phyloP scores from a whole-genome alignment of 2,329 filamentous ascomycete genomes.

The Ascochyta pisi region DNA sequence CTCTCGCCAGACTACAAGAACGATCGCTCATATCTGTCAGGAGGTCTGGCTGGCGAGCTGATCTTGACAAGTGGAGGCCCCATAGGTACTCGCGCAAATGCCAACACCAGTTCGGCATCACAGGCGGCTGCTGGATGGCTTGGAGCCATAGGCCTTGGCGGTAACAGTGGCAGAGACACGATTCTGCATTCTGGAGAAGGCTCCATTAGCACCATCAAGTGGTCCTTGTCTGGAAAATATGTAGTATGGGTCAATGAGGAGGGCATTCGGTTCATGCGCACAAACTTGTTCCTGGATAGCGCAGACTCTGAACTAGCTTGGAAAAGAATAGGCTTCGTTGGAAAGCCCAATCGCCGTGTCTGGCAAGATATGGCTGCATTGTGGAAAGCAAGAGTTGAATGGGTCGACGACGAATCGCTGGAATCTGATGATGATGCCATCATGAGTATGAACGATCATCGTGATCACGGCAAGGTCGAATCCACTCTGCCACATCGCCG shows the following conservation, averaged over 20 bases:
- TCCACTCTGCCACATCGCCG: constrained; percentile 53
- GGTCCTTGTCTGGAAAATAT: constrained; percentile 91
- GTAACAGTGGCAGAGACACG: constrained; percentile 81
- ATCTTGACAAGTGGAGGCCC: constrained; percentile 85
- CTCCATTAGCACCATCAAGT: constrained; percentile 88
- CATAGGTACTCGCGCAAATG: constrained; percentile 78
- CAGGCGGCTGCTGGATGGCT: constrained; percentile 90
- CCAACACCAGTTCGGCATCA: constrained; percentile 85
- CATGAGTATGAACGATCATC: constrained; percentile 43
- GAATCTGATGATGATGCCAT: constrained; percentile 70
- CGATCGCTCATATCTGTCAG: constrained; percentile 88
- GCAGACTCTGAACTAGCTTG: constrained; percentile 83
- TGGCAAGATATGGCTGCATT: constrained; percentile 98
- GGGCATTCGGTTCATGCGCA: constrained; percentile 97
- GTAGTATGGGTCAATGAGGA: constrained; percentile 96
- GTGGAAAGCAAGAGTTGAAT: constrained; percentile 91
- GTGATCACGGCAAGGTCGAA: constrained; percentile 44
- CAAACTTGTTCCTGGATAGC: constrained; percentile 79
- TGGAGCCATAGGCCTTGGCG: constrained; percentile 81
- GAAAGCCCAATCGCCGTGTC: constrained; percentile 81
- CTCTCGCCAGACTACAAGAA: constrained; percentile 94
- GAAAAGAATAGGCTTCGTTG: constrained; percentile 93
- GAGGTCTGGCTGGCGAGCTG: constrained; percentile 84
- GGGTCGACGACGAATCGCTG: constrained; percentile 86
- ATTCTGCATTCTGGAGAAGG: constrained; percentile 92